These are phyloP conservation scores for Ilex asprella DNA, from an alignment of 257 asterid species.

Conservation along the genomic window DNA sequence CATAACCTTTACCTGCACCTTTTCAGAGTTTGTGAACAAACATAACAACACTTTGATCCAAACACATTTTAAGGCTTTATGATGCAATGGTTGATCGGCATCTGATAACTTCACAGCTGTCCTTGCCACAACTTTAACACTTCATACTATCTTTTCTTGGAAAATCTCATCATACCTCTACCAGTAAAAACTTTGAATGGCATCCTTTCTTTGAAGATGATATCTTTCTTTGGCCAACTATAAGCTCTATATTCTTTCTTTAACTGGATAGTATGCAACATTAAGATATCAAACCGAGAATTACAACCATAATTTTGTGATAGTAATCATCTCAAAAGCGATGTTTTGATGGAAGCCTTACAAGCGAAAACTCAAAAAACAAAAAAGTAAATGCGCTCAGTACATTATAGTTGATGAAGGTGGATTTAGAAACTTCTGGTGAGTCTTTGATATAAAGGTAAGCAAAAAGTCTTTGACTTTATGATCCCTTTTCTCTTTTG, in stretches of 20 bases:
- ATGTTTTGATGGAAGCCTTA: constrained; percentile 14
- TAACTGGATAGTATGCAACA: constrained; percentile 82
- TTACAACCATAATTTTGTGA: constrained; percentile 25
- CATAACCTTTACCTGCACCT: constrained; percentile 79
- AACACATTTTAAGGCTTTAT: constrained; percentile 58
- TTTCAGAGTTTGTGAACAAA: constrained; percentile 52
- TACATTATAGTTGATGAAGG: constrained; percentile 37
- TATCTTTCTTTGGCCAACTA: constrained; percentile 84
- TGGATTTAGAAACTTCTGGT: constrained; percentile 48
- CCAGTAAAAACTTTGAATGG: constrained; percentile 56
- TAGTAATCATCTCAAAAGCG: constrained; percentile 20
- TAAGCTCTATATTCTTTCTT: constrained; percentile 76
- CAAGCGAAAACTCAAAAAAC: constrained; percentile 20
- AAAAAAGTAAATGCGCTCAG: constrained; percentile 24
- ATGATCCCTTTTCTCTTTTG: constrained; percentile 61
- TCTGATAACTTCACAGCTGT: constrained; percentile 51
- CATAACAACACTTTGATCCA: constrained; percentile 59
- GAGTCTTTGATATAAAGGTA: constrained; percentile 27
- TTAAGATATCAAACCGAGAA: constrained; percentile 43
- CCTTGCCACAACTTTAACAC: constrained; percentile 51
- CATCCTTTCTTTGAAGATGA: constrained; percentile 78
- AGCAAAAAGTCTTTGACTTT: constrained; percentile 36
- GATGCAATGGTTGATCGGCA: constrained; percentile 65
- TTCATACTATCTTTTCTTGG: constrained; percentile 36
- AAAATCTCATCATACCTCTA: constrained; percentile 62